Conservation (phyloP, 441 rosid species). For the Lagerstroemia fauriei region DNA sequence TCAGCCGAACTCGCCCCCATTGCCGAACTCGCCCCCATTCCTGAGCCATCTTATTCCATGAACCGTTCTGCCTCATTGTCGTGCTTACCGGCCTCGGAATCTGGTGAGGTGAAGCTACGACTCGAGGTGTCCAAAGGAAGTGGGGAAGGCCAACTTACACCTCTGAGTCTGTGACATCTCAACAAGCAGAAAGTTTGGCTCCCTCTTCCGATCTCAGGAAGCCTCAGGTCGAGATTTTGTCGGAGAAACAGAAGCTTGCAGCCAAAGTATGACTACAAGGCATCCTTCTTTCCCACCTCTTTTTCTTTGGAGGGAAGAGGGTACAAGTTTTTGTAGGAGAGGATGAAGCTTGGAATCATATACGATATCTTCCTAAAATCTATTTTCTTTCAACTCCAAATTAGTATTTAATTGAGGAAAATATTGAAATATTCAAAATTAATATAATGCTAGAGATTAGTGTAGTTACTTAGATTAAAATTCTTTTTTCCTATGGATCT, state of each 20-base stretch:
- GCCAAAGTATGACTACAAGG: no score
- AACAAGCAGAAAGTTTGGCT: constrained; percentile 45
- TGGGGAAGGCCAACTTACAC: constrained; percentile 80
- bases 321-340: no score
- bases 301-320: no score
- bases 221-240: constrained; percentile 60
- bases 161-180: constrained; percentile 47
- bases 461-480: no score
- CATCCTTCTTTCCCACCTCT: no score
- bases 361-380: no score
- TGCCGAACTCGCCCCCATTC: constrained; percentile 71
- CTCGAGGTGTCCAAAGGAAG: constrained; percentile 97
- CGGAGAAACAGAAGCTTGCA: constrained; percentile 93
- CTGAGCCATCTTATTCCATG: constrained; percentile 64
- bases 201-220: constrained; percentile 55
- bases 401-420: no score
- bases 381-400: no score
- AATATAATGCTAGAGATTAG: no score
- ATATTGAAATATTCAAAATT: no score
- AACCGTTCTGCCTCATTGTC: constrained; percentile 47
- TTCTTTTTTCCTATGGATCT: no score
- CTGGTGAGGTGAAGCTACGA: constrained; percentile 68
- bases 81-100: constrained; percentile 65
- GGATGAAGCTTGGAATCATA: no score
- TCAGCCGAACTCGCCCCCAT: constrained; percentile 76